A percentile compares a stretch with the other conserved stretches of the same genome.
Conservation (phyloP, 2,329 filamentous ascomycete species). For the Colletotrichum tropicicola region DNA sequence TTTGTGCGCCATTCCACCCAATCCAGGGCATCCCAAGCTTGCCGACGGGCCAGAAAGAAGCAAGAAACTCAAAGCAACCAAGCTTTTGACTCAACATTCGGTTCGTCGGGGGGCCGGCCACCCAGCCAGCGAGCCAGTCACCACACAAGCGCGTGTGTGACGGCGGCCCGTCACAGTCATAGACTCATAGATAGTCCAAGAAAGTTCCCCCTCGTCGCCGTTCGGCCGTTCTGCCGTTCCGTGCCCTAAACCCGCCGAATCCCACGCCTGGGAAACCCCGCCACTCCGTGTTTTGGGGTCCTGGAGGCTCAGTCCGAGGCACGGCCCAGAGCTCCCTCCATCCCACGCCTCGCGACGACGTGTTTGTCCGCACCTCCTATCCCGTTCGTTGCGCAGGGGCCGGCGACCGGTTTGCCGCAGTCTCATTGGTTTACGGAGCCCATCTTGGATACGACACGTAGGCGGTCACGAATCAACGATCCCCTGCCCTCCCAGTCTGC, state of each 20-base stretch:
- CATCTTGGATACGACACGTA: conserved; percentile 20
- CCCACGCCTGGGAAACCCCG: background rate
- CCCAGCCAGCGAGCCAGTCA: background rate
- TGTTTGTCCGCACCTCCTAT: conserved; percentile 1
- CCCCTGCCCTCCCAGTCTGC: conserved; percentile 9
- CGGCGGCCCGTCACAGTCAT: background rate
- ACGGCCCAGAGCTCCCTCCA: background rate
- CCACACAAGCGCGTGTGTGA: background rate
- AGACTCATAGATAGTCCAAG: background rate
- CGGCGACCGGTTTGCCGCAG: background rate
- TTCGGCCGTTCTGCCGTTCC: background rate
- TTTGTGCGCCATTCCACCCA: background rate
- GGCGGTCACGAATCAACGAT: conserved; percentile 13
- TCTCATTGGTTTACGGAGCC: conserved; percentile 18
- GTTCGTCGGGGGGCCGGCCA: background rate
- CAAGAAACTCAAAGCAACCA: conserved; percentile 28
- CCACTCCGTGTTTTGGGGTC: background rate
- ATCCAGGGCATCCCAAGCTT: background rate
- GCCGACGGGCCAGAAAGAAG: conserved; percentile 1
- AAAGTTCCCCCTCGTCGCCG: conserved; percentile 10
- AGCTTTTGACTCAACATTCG: conserved; percentile 21
- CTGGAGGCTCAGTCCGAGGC: background rate
- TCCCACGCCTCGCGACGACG: background rate
- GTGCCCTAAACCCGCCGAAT: conserved; percentile 1
- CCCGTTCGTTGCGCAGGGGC: background rate